A percentile compares a stretch with the other conserved stretches of the same genome.
phyloP scores from a whole-genome alignment of 2,329 filamentous ascomycete species.

The Ophiostoma ulmi region DNA sequence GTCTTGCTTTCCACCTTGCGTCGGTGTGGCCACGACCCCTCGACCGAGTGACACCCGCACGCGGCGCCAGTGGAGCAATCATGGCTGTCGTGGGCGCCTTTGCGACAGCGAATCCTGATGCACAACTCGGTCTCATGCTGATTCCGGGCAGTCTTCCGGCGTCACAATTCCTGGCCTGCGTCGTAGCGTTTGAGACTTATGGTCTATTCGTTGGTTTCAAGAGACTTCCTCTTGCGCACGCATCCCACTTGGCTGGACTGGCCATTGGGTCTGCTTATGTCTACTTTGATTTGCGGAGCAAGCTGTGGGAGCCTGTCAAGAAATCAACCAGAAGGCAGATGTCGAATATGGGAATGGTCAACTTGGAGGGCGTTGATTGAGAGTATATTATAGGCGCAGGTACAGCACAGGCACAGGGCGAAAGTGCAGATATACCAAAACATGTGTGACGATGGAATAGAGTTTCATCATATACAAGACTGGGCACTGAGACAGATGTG shows the following conservation, averaged over 20 bases:
- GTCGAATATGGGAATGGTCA: neutral
- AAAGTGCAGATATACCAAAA: neutral
- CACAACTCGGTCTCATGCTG: conserved; percentile 27
- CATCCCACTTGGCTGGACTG: conserved; percentile 29
- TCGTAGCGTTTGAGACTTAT: conserved; percentile 29
- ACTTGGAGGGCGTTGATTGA: neutral
- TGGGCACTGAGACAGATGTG: neutral
- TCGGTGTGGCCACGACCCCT: conserved; percentile 26
- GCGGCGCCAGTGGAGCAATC: conserved; percentile 31
- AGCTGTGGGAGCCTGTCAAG: conserved; percentile 28
- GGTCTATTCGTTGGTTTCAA: conserved; percentile 29
- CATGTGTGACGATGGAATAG: neutral
- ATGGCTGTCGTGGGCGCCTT: conserved; percentile 30
- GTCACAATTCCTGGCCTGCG: conserved; percentile 24
- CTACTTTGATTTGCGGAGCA: conserved; percentile 23
- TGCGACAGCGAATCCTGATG: conserved; percentile 27
- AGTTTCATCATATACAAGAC: neutral
- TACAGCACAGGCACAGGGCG: neutral
- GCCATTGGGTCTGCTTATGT: conserved; percentile 29
- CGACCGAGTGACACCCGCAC: conserved; percentile 24
- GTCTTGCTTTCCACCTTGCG: conserved; percentile 28
- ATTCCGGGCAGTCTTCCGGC: conserved; percentile 28
- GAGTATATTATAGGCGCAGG: neutral
- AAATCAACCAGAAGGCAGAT: neutral
- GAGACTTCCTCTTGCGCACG: conserved; percentile 28